Evolutionary conservation across 345 rosid genomes (phyloP).

Genomic region (Physaria fendleri): DNA sequence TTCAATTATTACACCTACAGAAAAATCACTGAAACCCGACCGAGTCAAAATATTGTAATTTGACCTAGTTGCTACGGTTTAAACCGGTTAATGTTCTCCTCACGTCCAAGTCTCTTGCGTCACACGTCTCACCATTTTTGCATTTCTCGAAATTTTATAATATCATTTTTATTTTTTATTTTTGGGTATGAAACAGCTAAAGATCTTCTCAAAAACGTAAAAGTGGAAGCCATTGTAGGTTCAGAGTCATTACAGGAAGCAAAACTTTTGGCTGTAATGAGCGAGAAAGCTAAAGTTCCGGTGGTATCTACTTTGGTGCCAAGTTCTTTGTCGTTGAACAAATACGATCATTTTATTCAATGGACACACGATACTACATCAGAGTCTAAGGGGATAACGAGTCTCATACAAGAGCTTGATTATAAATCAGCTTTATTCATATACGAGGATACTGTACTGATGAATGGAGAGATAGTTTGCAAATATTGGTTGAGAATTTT

Average conservation of each 20-base stretch:
- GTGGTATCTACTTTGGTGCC: slow-evolving; percentile 11
- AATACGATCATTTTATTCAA: slow-evolving; percentile 14
- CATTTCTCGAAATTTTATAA: too few relatives aligned
- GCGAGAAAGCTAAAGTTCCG: slow-evolving; percentile 21
- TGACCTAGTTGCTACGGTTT: neutral
- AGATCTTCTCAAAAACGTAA: neutral
- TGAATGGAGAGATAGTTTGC: slow-evolving; percentile 15
- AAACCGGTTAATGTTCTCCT: neutral
- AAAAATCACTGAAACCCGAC: neutral
- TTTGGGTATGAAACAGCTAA: neutral
- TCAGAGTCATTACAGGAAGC: slow-evolving; percentile 20
- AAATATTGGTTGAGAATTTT: neutral
- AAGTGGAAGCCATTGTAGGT: slow-evolving; percentile 20
- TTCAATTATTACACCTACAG: too few relatives aligned
- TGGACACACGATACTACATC: neutral
- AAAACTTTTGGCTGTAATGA: slow-evolving; percentile 12
- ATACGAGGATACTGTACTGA: slow-evolving; percentile 14
- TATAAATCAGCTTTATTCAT: slow-evolving; percentile 17
- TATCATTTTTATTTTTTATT: neutral
- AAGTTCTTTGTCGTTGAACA: neutral
- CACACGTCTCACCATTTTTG: neutral
- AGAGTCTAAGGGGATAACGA: slow-evolving; percentile 14
- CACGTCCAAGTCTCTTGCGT: neutral
- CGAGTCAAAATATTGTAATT: neutral
- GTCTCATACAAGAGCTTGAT: neutral